phyloP scores from a whole-genome alignment of 176 grass and related monocot genomes.

The Panicum miliaceum region DNA sequence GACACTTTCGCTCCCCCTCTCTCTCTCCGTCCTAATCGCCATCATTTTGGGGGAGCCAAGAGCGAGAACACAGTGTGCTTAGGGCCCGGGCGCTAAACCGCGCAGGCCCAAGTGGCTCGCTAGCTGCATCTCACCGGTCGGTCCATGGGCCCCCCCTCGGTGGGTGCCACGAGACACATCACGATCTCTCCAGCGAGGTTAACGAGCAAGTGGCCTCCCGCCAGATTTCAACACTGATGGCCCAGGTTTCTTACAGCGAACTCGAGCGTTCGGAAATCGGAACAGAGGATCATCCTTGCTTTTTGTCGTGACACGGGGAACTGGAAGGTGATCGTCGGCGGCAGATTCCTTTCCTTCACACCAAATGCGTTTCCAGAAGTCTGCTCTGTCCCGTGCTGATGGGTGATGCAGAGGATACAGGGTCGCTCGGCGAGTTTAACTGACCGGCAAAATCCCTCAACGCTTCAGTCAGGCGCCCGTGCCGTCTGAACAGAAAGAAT shows the following conservation, averaged over 20 bases:
- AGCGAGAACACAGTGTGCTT: neutral
- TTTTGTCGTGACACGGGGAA: neutral
- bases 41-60: neutral
- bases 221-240: neutral
- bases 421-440: neutral
- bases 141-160: neutral
- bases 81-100: neutral
- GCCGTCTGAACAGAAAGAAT: neutral
- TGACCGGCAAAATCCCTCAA: neutral
- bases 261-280: neutral
- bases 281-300: neutral
- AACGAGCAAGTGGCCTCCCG: neutral
- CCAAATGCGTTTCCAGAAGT: neutral
- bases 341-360: neutral
- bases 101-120: conserved; percentile 6
- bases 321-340: neutral
- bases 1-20: neutral
- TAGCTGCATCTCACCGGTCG: neutral
- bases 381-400: neutral
- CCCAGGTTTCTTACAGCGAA: neutral
- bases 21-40: neutral
- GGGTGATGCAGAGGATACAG: neutral
- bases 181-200: neutral
- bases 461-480: neutral
- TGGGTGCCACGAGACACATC: neutral